Evolutionary conservation across 164 flowering plant species (phyloP).

Genomic region (Berberis thunbergii): DNA sequence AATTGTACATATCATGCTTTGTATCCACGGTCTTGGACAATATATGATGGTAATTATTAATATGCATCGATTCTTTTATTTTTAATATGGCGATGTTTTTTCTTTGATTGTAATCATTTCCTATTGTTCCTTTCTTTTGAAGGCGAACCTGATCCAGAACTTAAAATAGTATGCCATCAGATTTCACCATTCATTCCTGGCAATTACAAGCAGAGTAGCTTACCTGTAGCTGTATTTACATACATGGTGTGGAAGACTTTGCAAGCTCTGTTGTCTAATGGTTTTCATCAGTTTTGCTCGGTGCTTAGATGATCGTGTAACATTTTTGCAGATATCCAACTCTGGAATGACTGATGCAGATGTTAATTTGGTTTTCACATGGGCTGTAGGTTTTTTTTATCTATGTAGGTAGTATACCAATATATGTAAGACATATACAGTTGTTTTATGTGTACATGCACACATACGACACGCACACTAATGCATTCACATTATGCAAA

Average conservation of each 20-base stretch:
- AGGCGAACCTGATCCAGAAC: conserved; percentile 96
- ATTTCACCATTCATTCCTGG: conserved; percentile 93
- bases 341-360: conserved; percentile 61
- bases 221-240: conserved; percentile 84
- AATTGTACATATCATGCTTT: conserved; percentile 82
- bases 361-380: conserved; percentile 74
- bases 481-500: no score
- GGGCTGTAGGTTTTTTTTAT: conserved; percentile 50
- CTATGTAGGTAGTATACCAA: no score
- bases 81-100: background rate
- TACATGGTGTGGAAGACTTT: conserved; percentile 49
- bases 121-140: conserved; percentile 10
- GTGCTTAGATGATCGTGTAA: conserved; percentile 1
- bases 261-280: background rate
- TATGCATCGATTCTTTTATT: background rate
- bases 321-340: conserved; percentile 44
- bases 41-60: conserved; percentile 61
- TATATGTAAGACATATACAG: no score
- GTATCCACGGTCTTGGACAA: conserved; percentile 91
- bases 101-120: background rate
- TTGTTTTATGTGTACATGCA: no score
- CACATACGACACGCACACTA: no score
- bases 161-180: conserved; percentile 79
- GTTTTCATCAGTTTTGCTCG: background rate
- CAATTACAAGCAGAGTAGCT: conserved; percentile 91